These are phyloP conservation scores for Phialophora tarda DNA, from an alignment of 2,329 filamentous ascomycete genomes.

Conservation along the genomic window DNA sequence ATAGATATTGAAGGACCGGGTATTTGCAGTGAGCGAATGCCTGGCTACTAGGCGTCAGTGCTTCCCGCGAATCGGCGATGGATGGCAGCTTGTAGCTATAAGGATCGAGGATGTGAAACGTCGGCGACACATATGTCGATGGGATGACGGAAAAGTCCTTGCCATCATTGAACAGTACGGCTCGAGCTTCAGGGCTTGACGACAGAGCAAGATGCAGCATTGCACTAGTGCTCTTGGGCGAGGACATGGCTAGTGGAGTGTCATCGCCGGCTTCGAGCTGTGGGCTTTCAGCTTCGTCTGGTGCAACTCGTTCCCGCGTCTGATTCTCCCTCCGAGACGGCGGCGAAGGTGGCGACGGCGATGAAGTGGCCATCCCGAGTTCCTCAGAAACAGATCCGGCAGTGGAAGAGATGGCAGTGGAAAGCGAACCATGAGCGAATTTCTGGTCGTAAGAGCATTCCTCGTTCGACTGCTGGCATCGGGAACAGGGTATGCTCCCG, in stretches of 20 bases:
- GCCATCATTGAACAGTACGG: slow-evolving; percentile 22
- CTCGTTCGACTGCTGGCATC: slow-evolving; percentile 30
- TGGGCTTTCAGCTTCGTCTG: not conserved
- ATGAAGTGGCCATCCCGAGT: not conserved
- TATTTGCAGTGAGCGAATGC: slow-evolving; percentile 31
- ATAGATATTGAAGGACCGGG: slow-evolving; percentile 32
- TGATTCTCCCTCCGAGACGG: slow-evolving; percentile 9
- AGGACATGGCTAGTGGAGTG: slow-evolving; percentile 14
- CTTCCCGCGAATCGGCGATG: slow-evolving; percentile 31
- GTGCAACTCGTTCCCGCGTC: not conserved
- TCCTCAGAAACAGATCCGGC: slow-evolving; percentile 12
- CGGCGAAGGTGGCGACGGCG: slow-evolving; percentile 6
- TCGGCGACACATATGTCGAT: slow-evolving; percentile 36
- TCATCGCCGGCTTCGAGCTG: slow-evolving; percentile 7
- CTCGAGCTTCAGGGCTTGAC: slow-evolving; percentile 17
- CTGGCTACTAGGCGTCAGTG: slow-evolving; percentile 30
- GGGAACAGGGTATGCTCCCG: slow-evolving; percentile 29
- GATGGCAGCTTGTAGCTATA: slow-evolving; percentile 36
- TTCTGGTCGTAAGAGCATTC: slow-evolving; percentile 33
- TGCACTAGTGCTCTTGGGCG: slow-evolving; percentile 24
- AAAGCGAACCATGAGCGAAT: not conserved
- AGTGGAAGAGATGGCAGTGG: slow-evolving; percentile 11
- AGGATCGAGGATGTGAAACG: slow-evolving; percentile 34
- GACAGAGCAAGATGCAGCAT: slow-evolving; percentile 25
- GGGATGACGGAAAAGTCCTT: slow-evolving; percentile 28